Base-by-base conservation (phyloP, 2,329 filamentous ascomycete species). In the Colletotrichum chlorophyti region DNA sequence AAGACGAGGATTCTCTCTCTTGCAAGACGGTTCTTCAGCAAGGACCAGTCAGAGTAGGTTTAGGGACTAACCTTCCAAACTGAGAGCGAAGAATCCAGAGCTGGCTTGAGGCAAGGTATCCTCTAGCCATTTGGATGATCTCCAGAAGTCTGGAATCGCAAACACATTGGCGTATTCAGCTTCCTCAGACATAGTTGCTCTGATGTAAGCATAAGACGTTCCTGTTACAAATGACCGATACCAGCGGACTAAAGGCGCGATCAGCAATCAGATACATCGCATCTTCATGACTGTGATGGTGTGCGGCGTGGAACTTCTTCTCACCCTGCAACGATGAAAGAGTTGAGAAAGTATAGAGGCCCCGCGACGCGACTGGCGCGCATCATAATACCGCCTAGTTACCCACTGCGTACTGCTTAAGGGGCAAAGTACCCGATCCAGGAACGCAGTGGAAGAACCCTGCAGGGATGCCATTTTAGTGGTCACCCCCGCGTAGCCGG, bases 121-220 rank as follows among this genome's bases (percentile, higher is more conserved):
- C 7, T 77, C 71, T 32, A 83, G 71, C 70, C 81, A 80, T 64
- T 73, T 77, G 3, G 87, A 85, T 23, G 79, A 73, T 53, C 76
- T 76, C 80, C 82, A 85, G 60, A 90, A 81, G 66, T 87, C 79
- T 34, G 85, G 84, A 41, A 87, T 84, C 34, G 82, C 80, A 67
- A 91, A 91, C 27, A 87, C 79, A 67, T 88, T 74, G 43, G 82
- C 77, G 51, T 73, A 68, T 35, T 79, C 75, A 59, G 78, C 71
- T 50, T 79, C 70, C 60, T 75, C 71, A 53, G 71, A 69, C 74
- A 77, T 79, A 17, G 61, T 64, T 24, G 62, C 34, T 47, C 54
- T 55, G 19, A 24, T 26, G 31, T 12, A n/a, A 5, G 11, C 41
- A 23, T 15, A n/a, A n/a, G n/a, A n/a, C n/a, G n/a, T 41, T 45